phyloP scores from a whole-genome alignment of 2,329 filamentous ascomycete genomes.

The Cytospora piceae region DNA sequence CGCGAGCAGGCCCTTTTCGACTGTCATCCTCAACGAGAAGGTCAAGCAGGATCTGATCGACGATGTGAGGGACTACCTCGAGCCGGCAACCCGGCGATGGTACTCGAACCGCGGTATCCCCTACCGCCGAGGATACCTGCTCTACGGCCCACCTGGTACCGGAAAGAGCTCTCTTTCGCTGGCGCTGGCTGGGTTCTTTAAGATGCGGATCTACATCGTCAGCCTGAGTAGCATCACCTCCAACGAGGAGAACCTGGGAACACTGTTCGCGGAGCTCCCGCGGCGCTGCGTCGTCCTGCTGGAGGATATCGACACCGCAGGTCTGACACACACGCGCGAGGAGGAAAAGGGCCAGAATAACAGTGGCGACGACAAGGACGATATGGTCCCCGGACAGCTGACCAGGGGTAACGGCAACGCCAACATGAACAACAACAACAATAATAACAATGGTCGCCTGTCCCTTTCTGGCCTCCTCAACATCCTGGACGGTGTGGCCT shows the following conservation, averaged over 20 bases:
- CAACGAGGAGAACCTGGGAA: constrained; percentile 66
- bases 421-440: constrained; percentile 33
- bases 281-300: constrained; percentile 73
- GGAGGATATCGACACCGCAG: constrained; percentile 77
- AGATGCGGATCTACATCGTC: constrained; percentile 73
- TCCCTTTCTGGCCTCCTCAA: constrained; percentile 80
- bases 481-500: constrained; percentile 74
- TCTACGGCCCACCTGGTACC: constrained; percentile 79
- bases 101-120: constrained; percentile 84
- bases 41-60: constrained; percentile 62
- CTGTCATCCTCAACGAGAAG: constrained; percentile 65
- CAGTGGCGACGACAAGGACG: constrained; percentile 30
- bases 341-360: constrained; percentile 26
- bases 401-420: constrained; percentile 18
- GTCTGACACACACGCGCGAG: constrained; percentile 64
- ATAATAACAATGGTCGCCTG: constrained; percentile 46
- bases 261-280: constrained; percentile 69
- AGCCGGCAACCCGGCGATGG: constrained; percentile 70
- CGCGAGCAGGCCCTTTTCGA: constrained; percentile 64
- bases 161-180: constrained; percentile 76
- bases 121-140: constrained; percentile 81
- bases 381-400: constrained; percentile 16
- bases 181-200: constrained; percentile 71
- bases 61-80: constrained; percentile 66
- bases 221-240: constrained; percentile 65